Conservation (phyloP, 345 rosid genomes). For the Punica granatum region DNA sequence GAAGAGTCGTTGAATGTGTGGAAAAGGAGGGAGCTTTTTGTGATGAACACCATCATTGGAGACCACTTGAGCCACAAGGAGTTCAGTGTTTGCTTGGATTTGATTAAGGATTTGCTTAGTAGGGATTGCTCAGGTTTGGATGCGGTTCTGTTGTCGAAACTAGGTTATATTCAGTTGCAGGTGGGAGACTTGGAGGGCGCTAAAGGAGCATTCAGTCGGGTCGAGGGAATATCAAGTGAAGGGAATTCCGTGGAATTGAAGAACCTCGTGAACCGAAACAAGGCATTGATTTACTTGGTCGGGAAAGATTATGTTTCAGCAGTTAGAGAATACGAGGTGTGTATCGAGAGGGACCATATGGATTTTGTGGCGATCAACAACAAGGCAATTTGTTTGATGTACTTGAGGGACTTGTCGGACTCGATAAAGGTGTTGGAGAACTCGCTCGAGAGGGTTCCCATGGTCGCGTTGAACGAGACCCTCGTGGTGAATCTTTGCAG, state of each 20-base stretch:
- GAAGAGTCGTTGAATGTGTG: slow-evolving; percentile 41
- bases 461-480: slow-evolving; percentile 77
- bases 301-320: slow-evolving; percentile 92
- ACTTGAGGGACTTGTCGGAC: slow-evolving; percentile 75
- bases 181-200: slow-evolving; percentile 86
- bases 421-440: slow-evolving; percentile 86
- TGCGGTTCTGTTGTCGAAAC: slow-evolving; percentile 57
- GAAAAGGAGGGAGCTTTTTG: slow-evolving; percentile 62
- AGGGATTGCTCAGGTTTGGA: slow-evolving; percentile 34
- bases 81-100: slow-evolving; percentile 53
- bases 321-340: slow-evolving; percentile 77
- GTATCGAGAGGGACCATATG: slow-evolving; percentile 73
- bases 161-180: slow-evolving; percentile 88
- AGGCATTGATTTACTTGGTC: slow-evolving; percentile 73
- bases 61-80: slow-evolving; percentile 70
- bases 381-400: slow-evolving; percentile 91
- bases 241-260: slow-evolving; percentile 41
- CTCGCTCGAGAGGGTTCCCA: slow-evolving; percentile 82
- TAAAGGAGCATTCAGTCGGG: slow-evolving; percentile 39
- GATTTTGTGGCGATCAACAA: slow-evolving; percentile 78
- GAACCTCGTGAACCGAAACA: slow-evolving; percentile 79
- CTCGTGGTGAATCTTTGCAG: slow-evolving; percentile 87
- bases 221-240: slow-evolving; percentile 44
- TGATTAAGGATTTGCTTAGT: slow-evolving; percentile 42
- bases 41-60: slow-evolving; percentile 58